Base-by-base conservation (phyloP, 331 rosid genomes). In the Spiraea crenata region DNA sequence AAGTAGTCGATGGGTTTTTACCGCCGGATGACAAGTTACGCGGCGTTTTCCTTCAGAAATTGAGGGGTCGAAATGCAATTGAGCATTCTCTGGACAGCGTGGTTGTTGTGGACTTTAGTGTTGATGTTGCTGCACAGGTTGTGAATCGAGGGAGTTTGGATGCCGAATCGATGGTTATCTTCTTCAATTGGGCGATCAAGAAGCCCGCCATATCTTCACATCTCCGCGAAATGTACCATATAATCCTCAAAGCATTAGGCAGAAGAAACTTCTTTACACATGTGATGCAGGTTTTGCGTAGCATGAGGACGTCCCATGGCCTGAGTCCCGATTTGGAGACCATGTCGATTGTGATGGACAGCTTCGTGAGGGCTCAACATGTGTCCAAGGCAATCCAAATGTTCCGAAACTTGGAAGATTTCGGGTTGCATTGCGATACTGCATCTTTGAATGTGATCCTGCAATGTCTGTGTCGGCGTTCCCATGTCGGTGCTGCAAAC, bases 31-130 rank as follows among this genome's bases (percentile, higher is more conserved):
- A 93, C 56, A 90, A 87, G 77, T 55, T 93, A 4, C 86, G 92
- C 1, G 98, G 98, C 5, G 77, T 90, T 67, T 93, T 93, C 72
- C 93, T 90, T 57, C 97, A 85, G 78, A 93, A 82, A 50, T 79
- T 93, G 73, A 88, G 66, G 65, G 97, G 98, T 48, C 82, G 65
- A 60, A 57, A 86, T 19, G 88, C 91, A 69, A 82, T 84, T 59
- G 89, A 90, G 73, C 76, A 41, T 6, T 90, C 97, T 65, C 80
- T 93, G 46, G 77, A 82, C 38, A 76, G 55, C 59, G 86, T 37
- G 5, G 80, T 67, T 34, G 80, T 67, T 34, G 85, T 82, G 47
- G 87, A 84, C 51, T 65, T 90, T 74, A 83, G 79, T 59, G 57
- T 80, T 59, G 85, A 82, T 57, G 13, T 88, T 67, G 80, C 88